These are phyloP conservation scores for Leucosporidium creatinivorum DNA, from an alignment of 768 basidiomycete genomes.

Conservation along the genomic window DNA sequence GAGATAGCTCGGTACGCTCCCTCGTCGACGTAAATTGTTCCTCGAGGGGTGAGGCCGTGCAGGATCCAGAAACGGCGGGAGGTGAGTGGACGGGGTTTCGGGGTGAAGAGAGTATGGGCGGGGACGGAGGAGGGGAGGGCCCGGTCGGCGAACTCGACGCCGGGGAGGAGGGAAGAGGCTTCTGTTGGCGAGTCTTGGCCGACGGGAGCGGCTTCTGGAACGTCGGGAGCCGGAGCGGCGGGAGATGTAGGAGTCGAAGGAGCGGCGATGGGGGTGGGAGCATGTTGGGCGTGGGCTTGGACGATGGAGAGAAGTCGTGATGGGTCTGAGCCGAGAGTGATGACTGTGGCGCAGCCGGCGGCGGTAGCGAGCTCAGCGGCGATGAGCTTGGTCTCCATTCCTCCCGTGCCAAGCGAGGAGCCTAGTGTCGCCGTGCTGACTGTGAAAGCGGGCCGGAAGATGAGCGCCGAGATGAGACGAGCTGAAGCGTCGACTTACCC, in stretches of 20 bases:
- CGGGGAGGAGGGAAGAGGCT: conserved; percentile 7
- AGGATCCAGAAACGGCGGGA: conserved; percentile 95
- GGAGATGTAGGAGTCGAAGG: neutral
- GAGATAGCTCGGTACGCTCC: conserved; percentile 84
- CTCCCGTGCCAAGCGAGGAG: conserved; percentile 88
- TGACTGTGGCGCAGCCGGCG: conserved; percentile 86
- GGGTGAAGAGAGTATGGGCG: conserved; percentile 80
- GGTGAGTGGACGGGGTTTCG: conserved; percentile 60
- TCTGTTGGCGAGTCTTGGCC: conserved; percentile 5
- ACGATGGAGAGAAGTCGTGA: conserved; percentile 71
- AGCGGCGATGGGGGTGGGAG: conserved; percentile 4
- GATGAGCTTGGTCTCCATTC: conserved; percentile 98
- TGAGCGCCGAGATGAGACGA: neutral
- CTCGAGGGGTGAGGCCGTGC: conserved; percentile 86
- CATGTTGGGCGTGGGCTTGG: conserved; percentile 55
- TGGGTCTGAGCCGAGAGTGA: conserved; percentile 74
- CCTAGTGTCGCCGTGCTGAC: conserved; percentile 90
- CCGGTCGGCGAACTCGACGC: conserved; percentile 14
- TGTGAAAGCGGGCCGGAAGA: conserved; percentile 38
- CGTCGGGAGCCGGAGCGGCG: conserved; percentile 37
- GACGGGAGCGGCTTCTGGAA: conserved; percentile 30
- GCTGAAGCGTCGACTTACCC: conserved; percentile 50
- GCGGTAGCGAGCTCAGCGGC: conserved; percentile 95
- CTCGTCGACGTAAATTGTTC: conserved; percentile 75
- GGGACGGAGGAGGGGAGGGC: conserved; percentile 44